Conservation (phyloP, 345 rosid species). For the Brassica nigra region DNA sequence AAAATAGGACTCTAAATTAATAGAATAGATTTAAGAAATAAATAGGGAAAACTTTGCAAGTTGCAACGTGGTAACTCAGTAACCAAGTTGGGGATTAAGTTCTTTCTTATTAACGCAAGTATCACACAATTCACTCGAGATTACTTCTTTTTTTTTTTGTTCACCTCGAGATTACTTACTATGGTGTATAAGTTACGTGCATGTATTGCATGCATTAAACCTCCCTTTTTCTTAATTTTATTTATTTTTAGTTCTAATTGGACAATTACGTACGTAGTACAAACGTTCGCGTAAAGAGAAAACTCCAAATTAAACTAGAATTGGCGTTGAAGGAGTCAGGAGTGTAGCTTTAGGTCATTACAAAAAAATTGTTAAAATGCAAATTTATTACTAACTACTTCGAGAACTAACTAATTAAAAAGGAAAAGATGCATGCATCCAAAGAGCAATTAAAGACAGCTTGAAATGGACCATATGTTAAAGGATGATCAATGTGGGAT, state of each 20-base stretch:
- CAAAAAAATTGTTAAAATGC: neutral
- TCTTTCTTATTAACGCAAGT: neutral
- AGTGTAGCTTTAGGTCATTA: neutral
- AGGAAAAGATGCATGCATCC: slow-evolving; percentile 19
- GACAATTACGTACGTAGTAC: neutral
- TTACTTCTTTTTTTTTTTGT: no score
- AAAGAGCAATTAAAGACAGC: slow-evolving; percentile 2
- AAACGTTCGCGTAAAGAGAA: neutral
- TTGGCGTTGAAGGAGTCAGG: neutral
- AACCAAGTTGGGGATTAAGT: neutral
- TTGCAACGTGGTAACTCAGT: neutral
- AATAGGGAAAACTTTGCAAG: neutral
- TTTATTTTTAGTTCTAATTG: neutral
- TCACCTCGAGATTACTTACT: neutral
- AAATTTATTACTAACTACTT: neutral
- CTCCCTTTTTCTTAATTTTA: neutral
- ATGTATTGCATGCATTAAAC: neutral
- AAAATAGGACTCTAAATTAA: no score
- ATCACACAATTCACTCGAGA: neutral
- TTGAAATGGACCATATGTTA: slow-evolving; percentile 21
- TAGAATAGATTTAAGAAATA: neutral
- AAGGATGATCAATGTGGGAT: slow-evolving; percentile 9
- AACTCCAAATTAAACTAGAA: neutral
- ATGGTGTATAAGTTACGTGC: neutral
- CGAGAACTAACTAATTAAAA: neutral